Base-by-base conservation (phyloP, 768 basidiomycete species). In the Russula griseocarnosa region DNA sequence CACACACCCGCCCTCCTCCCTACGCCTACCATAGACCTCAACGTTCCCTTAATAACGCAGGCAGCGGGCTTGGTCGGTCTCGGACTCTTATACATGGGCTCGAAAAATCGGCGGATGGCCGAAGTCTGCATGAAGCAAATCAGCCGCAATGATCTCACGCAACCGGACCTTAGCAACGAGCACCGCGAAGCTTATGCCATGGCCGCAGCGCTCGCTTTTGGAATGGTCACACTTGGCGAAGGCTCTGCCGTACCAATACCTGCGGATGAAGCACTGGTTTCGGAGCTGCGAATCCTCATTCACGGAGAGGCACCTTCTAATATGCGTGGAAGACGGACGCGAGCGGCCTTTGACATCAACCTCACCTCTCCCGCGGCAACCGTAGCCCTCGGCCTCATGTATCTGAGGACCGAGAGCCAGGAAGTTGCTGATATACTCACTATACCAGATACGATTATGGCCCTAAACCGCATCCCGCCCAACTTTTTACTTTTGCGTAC, bases 161-260 rank as follows among this genome's bases (percentile, higher is more conserved):
- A 88, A 57, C 86, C 90, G 2, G 93, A 96, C 67, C 79, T 91
- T 47, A 92, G 86, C 71, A 88, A 88, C 67, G 93, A 95, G 67
- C 87, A 94, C 72, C 85, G 92, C 44, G 97, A 98, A 71, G 87
- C 94, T 1, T 98, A 98, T 71, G 90, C 94, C 0, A 87, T 92
- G 67, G 83, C 92, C 2, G 86, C 93, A 3, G 92, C 92, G 10
- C 82, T 97, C 34, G 88, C 92, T 0, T 97, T 97, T 71, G 97
- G 97, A 5, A 90, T 97, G 86, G 88, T 96, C 74, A 96, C 98
- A 89, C 82, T 98, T 18, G 95, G 92, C 7, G 87, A 86, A 69
- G 95, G 97, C 1, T 80, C 84, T 0, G 79, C 81, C 9, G 55
- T 58, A 38, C 53, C 61, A 3, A 86, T 88, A 38, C 89, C 90